Base-by-base conservation (phyloP, 495 filamentous ascomycete species). In the Lophiotrema nucula region DNA sequence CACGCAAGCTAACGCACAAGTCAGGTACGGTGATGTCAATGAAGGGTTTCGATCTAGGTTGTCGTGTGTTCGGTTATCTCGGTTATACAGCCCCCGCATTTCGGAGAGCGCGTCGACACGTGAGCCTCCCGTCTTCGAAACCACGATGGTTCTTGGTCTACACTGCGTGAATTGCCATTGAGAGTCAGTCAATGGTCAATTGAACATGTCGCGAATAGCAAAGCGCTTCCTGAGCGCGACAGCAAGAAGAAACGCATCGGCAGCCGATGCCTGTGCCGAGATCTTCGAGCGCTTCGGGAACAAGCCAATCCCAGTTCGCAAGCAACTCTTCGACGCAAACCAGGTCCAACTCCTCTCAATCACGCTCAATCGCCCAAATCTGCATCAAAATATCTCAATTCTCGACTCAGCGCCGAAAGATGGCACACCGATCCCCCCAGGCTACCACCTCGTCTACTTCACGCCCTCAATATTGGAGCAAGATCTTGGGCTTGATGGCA, bases 401-500 rank as follows among this genome's bases (percentile, higher is more conserved):
- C 19, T 16, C 1, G n/a, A 56, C 10, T 26, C n/a, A 26, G 22
- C 52, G 22, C 60, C 54, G 6, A 10, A 1, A 25, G 18, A 41
- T 13, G 60, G 60, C 15, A 64, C 60, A 13, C 47, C 60, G 18
- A 49, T 64, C 12, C 60, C 60, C 1, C 53, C 60, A 16, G 60
- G 53, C 33, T 64, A 64, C 41, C 60, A 64, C 39, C 44, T 64
- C 10, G 60, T 54, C 12, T 64, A 64, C 51, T 64, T 64, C 60
- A 64, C 60, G 2, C 47, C 54, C 10, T 3, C 54, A 23, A 35
- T 56, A 10, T 13, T 62, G 1, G 53, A 62, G 24, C 4, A 56
- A 2, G 65, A 78, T 2, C 78, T 92, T 3, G 78, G 84, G 1
- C 65, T 70, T 2, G 89, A 95, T 70, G 89, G 89, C 28, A 88